phyloP scores from a whole-genome alignment of 163 green algal species.

The Prototheca stagnorum region DNA sequence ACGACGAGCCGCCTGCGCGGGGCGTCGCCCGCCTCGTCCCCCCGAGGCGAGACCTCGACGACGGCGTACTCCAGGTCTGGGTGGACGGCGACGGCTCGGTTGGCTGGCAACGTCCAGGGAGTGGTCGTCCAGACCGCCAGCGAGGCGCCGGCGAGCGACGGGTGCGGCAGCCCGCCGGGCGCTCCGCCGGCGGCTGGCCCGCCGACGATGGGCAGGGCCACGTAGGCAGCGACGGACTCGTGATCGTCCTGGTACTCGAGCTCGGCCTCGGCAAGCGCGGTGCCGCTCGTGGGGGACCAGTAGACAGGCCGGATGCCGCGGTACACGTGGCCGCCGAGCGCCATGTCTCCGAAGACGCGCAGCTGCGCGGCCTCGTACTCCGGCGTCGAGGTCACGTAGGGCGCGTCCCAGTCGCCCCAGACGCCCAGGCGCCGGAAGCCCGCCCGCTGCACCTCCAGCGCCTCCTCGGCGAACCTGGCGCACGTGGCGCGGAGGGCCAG shows the following conservation, averaged over 20 bases:
- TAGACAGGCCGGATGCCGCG: conserved; percentile 84
- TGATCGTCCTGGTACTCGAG: conserved; percentile 97
- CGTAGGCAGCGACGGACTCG: conserved; percentile 71
- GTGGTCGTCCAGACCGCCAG: conserved; percentile 98
- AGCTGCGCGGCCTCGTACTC: conserved; percentile 90
- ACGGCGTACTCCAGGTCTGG: conserved; percentile 79
- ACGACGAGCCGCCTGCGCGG: conserved; percentile 29
- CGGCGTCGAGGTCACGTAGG: conserved; percentile 91
- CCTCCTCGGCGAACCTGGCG: conserved; percentile 68
- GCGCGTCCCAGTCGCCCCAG: conserved; percentile 78
- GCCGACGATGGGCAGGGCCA: conserved; percentile 57
- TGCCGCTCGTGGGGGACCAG: conserved; percentile 82
- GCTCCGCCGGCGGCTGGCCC: conserved; percentile 1
- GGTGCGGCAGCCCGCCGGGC: neutral
- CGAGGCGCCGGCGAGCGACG: conserved; percentile 24
- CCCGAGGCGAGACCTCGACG: conserved; percentile 42
- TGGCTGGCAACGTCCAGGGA: conserved; percentile 96
- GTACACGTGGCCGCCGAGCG: conserved; percentile 97
- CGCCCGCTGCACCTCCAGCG: conserved; percentile 66
- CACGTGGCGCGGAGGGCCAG: conserved; percentile 75
- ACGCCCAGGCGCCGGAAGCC: conserved; percentile 89
- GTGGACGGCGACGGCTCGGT: conserved; percentile 92
- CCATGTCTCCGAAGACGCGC: conserved; percentile 88
- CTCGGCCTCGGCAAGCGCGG: conserved; percentile 93
- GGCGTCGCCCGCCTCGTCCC: neutral